Evolutionary conservation across 495 filamentous ascomycete species (phyloP), one percentile per base, ranked within the genome.

Genomic region (Poronia punctata): DNA sequence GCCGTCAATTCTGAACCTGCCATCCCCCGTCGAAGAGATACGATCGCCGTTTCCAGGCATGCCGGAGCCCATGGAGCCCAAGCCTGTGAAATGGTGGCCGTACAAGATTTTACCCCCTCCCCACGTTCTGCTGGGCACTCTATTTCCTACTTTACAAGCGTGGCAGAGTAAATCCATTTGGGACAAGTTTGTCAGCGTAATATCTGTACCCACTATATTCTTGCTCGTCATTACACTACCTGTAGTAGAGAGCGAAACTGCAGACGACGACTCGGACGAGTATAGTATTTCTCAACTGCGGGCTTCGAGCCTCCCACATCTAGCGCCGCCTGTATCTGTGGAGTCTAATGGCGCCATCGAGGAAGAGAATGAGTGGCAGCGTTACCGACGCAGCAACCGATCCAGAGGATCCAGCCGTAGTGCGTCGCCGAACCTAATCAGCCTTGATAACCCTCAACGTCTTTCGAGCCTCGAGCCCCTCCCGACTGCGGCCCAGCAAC

Each of bases 211-310:
- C 4, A 94, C 83, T 51, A 84, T 97, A 20, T 88, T 99, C 38
- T 67, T 95, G 4, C 72, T 99, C 8, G 88, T 88, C 0, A 80
- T 92, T 23, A 97, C 93, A 0, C 57, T 99, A n/a, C 93, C 93
- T 3, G 88, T 97, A 0, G 79, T 95, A 7, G 88, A 97, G 41
- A 60, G 56, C 0, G 74, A 75, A 22, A 32, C 48, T 26, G 60
- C 71, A 7, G 67, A 75, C 8, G 70, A 71, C 21, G 64, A 75
- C 3, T 61, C 70, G 1, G 72, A 78, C n/a, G 61, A 62, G 12
- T n/a, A 38, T n/a, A 62, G 60, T 8, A 19, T 62, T 8, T 53
- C 57, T 3, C 61, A 67, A 23, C 52, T 44, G 33, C 32, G 49
- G 0, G 8, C 43, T 1, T 41, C 49, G 8, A 54, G 52, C 10